Evolutionary conservation across 441 rosid genomes (phyloP).

Genomic region (Daphne laureola): DNA sequence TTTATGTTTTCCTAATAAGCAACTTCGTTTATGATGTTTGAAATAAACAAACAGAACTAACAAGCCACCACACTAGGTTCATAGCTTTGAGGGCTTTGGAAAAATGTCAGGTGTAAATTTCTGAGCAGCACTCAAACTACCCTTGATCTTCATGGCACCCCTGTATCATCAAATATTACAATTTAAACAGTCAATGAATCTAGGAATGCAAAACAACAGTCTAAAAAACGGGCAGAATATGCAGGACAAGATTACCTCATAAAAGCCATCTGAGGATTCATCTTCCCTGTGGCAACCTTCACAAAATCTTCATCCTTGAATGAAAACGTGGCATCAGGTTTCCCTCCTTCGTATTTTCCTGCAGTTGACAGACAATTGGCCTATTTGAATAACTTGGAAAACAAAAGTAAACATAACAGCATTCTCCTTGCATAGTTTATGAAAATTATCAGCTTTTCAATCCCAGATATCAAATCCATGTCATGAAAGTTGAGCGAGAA

Average conservation of each 20-base stretch:
- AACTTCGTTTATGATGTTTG: background rate
- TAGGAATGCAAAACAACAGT: background rate
- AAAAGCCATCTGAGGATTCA: slow-evolving; percentile 95
- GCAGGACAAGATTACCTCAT: slow-evolving; percentile 42
- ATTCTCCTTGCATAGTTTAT: too few relatives aligned
- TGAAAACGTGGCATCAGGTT: slow-evolving; percentile 82
- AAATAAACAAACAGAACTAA: background rate
- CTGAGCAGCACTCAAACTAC: slow-evolving; percentile 91
- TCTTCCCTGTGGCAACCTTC: slow-evolving; percentile 79
- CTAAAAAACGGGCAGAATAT: background rate
- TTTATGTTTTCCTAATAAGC: slow-evolving; percentile 7
- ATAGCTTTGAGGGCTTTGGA: slow-evolving; percentile 93
- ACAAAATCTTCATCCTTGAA: slow-evolving; percentile 86
- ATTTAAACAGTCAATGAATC: background rate
- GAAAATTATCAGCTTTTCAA: too few relatives aligned
- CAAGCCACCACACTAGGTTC: slow-evolving; percentile 17
- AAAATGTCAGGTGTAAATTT: slow-evolving; percentile 92
- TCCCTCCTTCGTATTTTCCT: slow-evolving; percentile 82
- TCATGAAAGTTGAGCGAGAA: too few relatives aligned
- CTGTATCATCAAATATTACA: slow-evolving; percentile 33
- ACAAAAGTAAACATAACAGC: background rate
- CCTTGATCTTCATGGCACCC: slow-evolving; percentile 93
- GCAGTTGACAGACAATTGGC: background rate
- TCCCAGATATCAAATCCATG: too few relatives aligned
- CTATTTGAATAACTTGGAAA: background rate